Conservation (phyloP, 2,329 filamentous ascomycete genomes). For the Parastagonospora nodorum region DNA sequence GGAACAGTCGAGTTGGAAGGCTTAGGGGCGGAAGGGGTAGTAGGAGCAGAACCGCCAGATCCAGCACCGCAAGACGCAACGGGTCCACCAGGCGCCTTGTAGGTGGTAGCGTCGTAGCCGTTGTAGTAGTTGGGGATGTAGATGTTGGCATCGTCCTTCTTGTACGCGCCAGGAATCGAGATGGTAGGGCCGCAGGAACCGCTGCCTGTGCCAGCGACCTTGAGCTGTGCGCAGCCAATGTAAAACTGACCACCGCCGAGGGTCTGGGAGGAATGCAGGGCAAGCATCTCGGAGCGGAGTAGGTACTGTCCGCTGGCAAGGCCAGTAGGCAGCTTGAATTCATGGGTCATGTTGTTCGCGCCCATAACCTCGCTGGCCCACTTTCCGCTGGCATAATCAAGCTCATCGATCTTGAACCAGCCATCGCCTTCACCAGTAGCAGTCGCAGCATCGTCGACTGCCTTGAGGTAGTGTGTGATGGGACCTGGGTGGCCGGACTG, state of each 20-base stretch:
- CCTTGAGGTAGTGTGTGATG: constrained; percentile 43
- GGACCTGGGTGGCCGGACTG: constrained; percentile 41
- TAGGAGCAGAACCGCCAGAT: constrained; percentile 18
- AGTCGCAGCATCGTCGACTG: constrained; percentile 60
- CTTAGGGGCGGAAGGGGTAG: constrained; percentile 10
- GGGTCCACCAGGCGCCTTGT: constrained; percentile 37
- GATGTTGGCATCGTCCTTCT: constrained; percentile 37
- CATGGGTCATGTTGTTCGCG: constrained; percentile 43
- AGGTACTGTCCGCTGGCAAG: constrained; percentile 47
- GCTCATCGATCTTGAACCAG: constrained; percentile 47
- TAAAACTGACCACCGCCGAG: constrained; percentile 52
- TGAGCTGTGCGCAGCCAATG: constrained; percentile 49
- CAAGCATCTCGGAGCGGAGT: constrained; percentile 9
- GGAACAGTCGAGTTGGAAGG: constrained; percentile 16
- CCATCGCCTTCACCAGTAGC: constrained; percentile 37
- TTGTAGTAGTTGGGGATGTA: constrained; percentile 46
- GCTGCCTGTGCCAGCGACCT: constrained; percentile 47
- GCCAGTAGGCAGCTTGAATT: constrained; percentile 47
- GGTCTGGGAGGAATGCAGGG: constrained; percentile 47
- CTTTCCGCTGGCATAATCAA: constrained; percentile 32
- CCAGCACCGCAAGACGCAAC: constrained; percentile 31
- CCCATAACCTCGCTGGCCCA: constrained; percentile 46
- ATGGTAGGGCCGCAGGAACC: constrained; percentile 47
- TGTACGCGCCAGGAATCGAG: constrained; percentile 49
- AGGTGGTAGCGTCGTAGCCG: constrained; percentile 35